Conservation (phyloP, 148 eudicot species). For the Gaultheria prostrata region DNA sequence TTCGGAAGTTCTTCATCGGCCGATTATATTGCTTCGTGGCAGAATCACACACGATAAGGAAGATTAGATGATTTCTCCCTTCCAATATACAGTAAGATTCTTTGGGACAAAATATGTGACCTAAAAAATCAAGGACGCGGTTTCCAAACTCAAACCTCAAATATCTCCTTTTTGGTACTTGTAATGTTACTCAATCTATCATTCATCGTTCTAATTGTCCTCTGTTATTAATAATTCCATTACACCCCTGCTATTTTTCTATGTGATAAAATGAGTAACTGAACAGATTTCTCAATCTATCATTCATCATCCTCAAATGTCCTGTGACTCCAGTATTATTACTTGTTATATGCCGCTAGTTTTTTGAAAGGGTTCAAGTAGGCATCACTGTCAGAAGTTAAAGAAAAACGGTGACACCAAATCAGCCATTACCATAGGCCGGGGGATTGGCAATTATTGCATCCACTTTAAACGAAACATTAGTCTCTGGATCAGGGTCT, state of each 20-base stretch:
- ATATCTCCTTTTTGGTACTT: not conserved
- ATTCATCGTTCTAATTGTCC: not conserved
- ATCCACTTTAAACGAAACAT: slow-evolving; percentile 54
- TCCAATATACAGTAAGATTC: not conserved
- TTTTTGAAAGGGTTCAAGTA: not conserved
- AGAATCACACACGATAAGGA: not conserved
- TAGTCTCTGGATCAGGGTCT: slow-evolving; percentile 52
- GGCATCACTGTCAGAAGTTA: not conserved
- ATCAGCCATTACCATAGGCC: slow-evolving; percentile 64
- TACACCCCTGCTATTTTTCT: not conserved
- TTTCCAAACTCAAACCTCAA: not conserved
- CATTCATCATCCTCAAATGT: not conserved
- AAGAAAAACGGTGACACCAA: not conserved
- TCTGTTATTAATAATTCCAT: not conserved
- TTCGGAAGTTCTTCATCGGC: not conserved
- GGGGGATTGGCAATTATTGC: slow-evolving; percentile 95
- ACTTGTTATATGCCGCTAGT: not conserved
- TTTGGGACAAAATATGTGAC: not conserved
- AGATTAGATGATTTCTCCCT: not conserved
- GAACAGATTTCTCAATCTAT: not conserved
- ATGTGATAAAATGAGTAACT: not conserved
- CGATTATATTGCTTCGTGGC: not conserved
- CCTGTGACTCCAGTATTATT: not conserved
- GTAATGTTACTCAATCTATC: not conserved
- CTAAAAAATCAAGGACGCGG: not conserved